Evolutionary conservation across 208 protist species (phyloP).

Genomic region (Porcisia deanei): DNA sequence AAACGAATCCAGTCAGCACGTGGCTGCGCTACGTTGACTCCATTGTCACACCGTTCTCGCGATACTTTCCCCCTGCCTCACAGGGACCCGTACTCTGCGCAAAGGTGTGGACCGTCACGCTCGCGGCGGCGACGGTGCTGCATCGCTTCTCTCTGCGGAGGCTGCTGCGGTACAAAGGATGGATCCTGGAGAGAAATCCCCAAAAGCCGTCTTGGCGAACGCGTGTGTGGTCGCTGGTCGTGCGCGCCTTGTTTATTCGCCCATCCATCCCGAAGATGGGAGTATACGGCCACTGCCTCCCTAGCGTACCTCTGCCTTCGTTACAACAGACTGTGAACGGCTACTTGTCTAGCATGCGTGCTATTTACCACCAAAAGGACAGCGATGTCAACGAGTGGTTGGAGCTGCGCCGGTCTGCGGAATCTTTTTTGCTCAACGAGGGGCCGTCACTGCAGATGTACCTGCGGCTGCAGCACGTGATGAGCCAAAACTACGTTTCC

Average conservation of each 20-base stretch:
- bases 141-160: constrained; percentile 70
- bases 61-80: constrained; percentile 30
- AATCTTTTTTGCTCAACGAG: constrained; percentile 76
- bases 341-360: constrained; percentile 65
- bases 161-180: constrained; percentile 74
- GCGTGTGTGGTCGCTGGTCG: constrained; percentile 55
- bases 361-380: constrained; percentile 42
- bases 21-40: constrained; percentile 67
- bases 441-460: constrained; percentile 73
- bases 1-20: constrained; percentile 32
- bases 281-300: constrained; percentile 72
- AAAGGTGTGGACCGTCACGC: constrained; percentile 36
- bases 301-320: constrained; percentile 73
- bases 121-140: constrained; percentile 48
- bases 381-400: constrained; percentile 47
- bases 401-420: constrained; percentile 41
- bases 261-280: constrained; percentile 49
- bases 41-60: constrained; percentile 39
- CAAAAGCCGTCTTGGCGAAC: constrained; percentile 43
- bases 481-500: constrained; percentile 74
- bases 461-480: constrained; percentile 68
- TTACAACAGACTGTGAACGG: constrained; percentile 62
- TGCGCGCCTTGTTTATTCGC: constrained; percentile 59
- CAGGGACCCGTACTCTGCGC: constrained; percentile 47
- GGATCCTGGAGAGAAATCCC: constrained; percentile 53